Evolutionary conservation across 352 stramenopile genomes (phyloP).

Genomic region (Phytophthora aleatoria): DNA sequence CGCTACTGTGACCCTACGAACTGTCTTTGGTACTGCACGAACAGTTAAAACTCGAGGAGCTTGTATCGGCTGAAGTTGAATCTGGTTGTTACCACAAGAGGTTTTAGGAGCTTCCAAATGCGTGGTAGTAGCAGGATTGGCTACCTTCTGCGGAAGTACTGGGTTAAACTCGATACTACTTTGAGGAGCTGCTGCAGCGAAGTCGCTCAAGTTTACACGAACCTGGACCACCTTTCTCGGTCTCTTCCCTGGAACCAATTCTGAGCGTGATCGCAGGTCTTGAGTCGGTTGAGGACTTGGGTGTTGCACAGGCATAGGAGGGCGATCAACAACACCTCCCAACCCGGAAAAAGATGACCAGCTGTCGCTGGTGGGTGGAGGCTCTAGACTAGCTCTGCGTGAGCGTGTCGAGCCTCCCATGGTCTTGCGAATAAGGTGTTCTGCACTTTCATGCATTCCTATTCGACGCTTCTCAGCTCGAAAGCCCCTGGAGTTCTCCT

Average conservation of each 20-base stretch:
- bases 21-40: constrained; percentile 27
- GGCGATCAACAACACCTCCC: background rate
- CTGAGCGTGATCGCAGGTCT: background rate
- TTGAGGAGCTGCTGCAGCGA: constrained; percentile 13
- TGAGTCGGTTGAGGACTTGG: background rate
- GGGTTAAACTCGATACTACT: background rate
- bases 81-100: background rate
- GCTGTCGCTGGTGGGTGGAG: background rate
- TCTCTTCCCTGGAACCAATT: constrained; percentile 13
- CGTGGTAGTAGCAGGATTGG: background rate
- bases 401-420: constrained; percentile 16
- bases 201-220: constrained; percentile 46
- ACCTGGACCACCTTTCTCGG: constrained; percentile 52
- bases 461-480: constrained; percentile 27
- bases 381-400: constrained; percentile 4
- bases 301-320: background rate
- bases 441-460: constrained; percentile 29
- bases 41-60: constrained; percentile 10
- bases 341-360: background rate
- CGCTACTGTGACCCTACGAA: constrained; percentile 49
- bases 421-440: constrained; percentile 29
- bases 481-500: constrained; percentile 41
- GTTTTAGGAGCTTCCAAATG: background rate
- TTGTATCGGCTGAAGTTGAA: constrained; percentile 3
- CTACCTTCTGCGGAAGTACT: background rate